These are phyloP conservation scores for Melampsora larici-populina DNA, from an alignment of 1,284 basidiomycete genomes.

Conservation along the genomic window DNA sequence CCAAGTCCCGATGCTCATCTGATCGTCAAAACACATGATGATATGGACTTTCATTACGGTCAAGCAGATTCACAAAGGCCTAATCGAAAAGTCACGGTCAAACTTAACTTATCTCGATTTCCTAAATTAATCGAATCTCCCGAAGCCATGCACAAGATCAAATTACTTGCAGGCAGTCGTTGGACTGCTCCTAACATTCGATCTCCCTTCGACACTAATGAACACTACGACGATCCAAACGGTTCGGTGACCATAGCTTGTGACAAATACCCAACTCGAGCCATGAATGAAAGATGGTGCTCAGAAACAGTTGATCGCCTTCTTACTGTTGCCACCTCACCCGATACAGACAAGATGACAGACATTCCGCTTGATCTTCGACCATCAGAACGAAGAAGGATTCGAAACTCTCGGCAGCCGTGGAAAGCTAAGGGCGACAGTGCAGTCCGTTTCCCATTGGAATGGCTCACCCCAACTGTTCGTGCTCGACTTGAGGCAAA, in stretches of 20 bases:
- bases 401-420: constrained; percentile 10
- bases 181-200: constrained; percentile 8
- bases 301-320: constrained; percentile 29
- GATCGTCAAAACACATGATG: constrained; percentile 25
- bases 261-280: constrained; percentile 20
- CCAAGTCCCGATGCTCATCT: constrained; percentile 30
- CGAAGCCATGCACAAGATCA: constrained; percentile 36
- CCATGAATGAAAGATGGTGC: constrained; percentile 31
- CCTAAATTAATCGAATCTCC: neutral
- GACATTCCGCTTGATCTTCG: constrained; percentile 20
- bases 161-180: constrained; percentile 16
- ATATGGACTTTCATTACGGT: constrained; percentile 35
- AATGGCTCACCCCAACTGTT: constrained; percentile 11
- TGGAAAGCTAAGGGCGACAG: neutral
- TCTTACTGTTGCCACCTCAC: constrained; percentile 5
- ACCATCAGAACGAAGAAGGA: neutral
- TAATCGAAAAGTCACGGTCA: constrained; percentile 31
- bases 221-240: constrained; percentile 16
- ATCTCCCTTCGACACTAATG: constrained; percentile 9
- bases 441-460: constrained; percentile 12
- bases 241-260: constrained; percentile 26
- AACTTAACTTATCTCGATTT: constrained; percentile 16
- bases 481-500: neutral
- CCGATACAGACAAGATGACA: constrained; percentile 10
- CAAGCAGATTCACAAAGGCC: constrained; percentile 24